Percentiles rank a stretch among this genome's conserved stretches.
These are phyloP conservation scores for Blastobotrys arbuscula DNA, from an alignment of 1,139 yeast species.

Conservation along the genomic window DNA sequence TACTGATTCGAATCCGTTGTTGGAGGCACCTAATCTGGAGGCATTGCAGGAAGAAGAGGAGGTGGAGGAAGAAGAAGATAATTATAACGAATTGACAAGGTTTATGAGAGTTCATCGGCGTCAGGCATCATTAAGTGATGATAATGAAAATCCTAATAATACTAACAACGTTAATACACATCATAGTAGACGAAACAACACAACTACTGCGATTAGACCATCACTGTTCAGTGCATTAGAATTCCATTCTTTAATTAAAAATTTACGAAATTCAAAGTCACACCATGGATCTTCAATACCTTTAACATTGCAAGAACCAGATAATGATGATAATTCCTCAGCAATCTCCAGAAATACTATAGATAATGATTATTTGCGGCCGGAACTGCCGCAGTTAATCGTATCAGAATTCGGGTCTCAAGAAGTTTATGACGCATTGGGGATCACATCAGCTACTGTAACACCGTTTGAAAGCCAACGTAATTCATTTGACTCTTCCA, in stretches of 20 bases:
- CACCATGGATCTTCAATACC: background rate
- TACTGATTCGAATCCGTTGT: constrained; percentile 8
- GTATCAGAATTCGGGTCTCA: constrained; percentile 16
- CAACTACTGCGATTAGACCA: constrained; percentile 34
- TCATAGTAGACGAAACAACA: background rate
- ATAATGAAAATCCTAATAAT: background rate
- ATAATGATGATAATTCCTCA: background rate
- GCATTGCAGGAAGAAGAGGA: constrained; percentile 6
- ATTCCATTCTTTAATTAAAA: constrained; percentile 30
- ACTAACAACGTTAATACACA: background rate
- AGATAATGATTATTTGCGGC: background rate
- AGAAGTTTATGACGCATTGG: constrained; percentile 11
- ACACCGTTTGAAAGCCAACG: background rate
- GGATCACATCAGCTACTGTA: background rate
- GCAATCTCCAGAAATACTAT: background rate
- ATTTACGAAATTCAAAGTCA: constrained; percentile 16
- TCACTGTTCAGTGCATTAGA: constrained; percentile 43
- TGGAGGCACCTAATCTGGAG: constrained; percentile 8
- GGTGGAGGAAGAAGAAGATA: constrained; percentile 19
- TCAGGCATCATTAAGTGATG: constrained; percentile 6
- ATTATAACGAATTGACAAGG: constrained; percentile 27
- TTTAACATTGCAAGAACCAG: constrained; percentile 1
- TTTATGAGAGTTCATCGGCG: constrained; percentile 25
- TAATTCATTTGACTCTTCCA: constrained; percentile 4
- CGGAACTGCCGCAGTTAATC: constrained; percentile 16